Evolutionary conservation across 805 yeast species (phyloP).

Genomic region (Metschnikowia dekortorum): DNA sequence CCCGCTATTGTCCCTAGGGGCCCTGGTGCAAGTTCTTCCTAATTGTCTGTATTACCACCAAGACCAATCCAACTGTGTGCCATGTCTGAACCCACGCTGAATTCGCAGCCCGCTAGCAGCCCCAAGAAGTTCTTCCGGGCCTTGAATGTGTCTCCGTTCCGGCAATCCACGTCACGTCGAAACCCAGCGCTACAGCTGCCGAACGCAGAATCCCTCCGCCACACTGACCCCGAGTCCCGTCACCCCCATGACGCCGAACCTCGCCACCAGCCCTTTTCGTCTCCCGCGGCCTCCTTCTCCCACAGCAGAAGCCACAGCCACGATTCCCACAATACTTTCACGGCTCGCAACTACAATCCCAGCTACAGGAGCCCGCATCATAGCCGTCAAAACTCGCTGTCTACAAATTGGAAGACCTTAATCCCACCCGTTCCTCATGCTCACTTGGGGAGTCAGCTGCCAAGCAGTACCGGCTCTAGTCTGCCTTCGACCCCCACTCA

Average conservation of each 20-base stretch:
- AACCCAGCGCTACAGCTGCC: constrained; percentile 1
- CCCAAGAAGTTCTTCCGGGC: constrained; percentile 17
- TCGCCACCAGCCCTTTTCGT: constrained; percentile 1
- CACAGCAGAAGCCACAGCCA: constrained; percentile 17
- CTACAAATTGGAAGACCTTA: constrained; percentile 27
- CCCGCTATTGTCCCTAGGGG: neutral
- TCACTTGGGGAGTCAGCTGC: neutral
- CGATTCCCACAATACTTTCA: constrained; percentile 5
- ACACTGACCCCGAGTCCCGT: neutral
- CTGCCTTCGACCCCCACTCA: neutral
- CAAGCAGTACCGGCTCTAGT: neutral
- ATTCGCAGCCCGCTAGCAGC: constrained; percentile 8
- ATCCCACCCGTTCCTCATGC: constrained; percentile 31
- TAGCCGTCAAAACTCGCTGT: constrained; percentile 6
- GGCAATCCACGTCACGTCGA: constrained; percentile 3
- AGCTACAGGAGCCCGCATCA: constrained; percentile 2
- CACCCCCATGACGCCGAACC: neutral
- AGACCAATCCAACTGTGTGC: neutral
- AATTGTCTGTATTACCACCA: neutral
- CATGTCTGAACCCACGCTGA: constrained; percentile 3
- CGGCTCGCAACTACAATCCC: neutral
- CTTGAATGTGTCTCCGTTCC: constrained; percentile 16
- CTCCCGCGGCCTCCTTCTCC: constrained; percentile 3
- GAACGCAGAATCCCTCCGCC: neutral
- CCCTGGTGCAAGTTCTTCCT: neutral